Evolutionary conservation across 768 basidiomycete genomes (phyloP).

Genomic region (Suillus cothurnatus): DNA sequence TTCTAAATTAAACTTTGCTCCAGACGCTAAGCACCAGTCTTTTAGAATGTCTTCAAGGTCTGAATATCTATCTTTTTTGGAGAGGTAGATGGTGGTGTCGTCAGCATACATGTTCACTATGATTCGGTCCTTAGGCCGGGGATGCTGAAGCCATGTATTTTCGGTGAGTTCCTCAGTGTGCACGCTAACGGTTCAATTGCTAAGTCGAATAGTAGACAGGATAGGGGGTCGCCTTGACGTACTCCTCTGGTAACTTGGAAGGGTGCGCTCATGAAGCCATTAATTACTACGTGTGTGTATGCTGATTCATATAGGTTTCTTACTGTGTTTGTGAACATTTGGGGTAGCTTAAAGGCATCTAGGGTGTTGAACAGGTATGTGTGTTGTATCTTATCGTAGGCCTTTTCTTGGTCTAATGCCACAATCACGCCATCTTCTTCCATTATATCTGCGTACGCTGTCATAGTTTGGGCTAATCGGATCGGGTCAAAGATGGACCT

Average conservation of each 20-base stretch:
- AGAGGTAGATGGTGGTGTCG: conserved; percentile 23
- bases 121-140: too few relatives aligned
- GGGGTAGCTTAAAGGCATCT: conserved; percentile 28
- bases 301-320: conserved; percentile 28
- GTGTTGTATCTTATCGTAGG: conserved; percentile 37
- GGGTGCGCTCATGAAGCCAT: conserved; percentile 26
- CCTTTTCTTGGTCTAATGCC: conserved; percentile 42
- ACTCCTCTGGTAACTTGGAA: conserved; percentile 27
- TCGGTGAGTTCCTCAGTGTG: conserved; percentile 28
- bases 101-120: background rate
- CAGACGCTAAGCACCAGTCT: conserved; percentile 18
- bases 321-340: conserved; percentile 26
- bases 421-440: conserved; percentile 32
- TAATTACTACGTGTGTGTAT: conserved; percentile 37
- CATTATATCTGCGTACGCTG: conserved; percentile 22
- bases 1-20: conserved; percentile 21
- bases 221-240: conserved; percentile 38
- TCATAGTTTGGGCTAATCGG: conserved; percentile 27
- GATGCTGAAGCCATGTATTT: background rate
- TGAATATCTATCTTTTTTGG: conserved; percentile 7
- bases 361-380: conserved; percentile 34
- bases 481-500: conserved; percentile 37
- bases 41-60: conserved; percentile 14
- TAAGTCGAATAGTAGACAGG: conserved; percentile 34
- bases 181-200: conserved; percentile 35